Base-by-base conservation (phyloP, 257 asterid species). In the Buddleja alternifolia region DNA sequence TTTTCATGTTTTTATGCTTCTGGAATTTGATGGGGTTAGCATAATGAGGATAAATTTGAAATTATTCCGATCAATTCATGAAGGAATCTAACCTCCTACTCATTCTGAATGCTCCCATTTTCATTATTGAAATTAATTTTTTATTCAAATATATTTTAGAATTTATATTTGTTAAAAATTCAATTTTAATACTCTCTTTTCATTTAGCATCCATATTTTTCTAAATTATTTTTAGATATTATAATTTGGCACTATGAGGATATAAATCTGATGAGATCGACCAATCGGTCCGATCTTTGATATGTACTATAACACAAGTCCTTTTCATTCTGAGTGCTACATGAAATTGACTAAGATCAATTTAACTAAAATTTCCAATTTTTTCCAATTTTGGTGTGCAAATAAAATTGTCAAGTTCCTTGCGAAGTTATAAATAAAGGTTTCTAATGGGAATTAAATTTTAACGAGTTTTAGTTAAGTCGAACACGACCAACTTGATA, bases 1-100 rank as follows among this genome's bases (percentile, higher is more conserved):
- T 40, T 23, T 5, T 50, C 11, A 2, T 10, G 14, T 5, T n/a
- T 36, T 17, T 19, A 1, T 51, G 17, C 0, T 36, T 32, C 15
- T 10, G 40, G 10, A 2, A 19, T 46, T 23, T 47, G 21, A 32
- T 44, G 24, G 8, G 46, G 60, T 57, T 52, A 69, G 84, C 88
- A 77, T 77, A 14, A 79, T 89, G 96, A 87, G 58, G 96, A 83
- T 77, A 9, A 72, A 60, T 10, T 4, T 14, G 17, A 44, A n/a
- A 37, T 29, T 72, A 29, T 65, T 78, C 97, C 88, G 93, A 87
- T 45, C 6, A 66, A 69, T 66, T 79, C 66, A 81, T 87, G 93
- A 88, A 48, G 87, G 93, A 83, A 64, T 66, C 64, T 44, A 52
- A 80, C 95, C 95, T 90, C 95, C 97, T 90, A 88, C 97, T 88